Evolutionary conservation across 2,329 filamentous ascomycete species (phyloP).

Genomic region (Pseudocercospora crystallina): DNA sequence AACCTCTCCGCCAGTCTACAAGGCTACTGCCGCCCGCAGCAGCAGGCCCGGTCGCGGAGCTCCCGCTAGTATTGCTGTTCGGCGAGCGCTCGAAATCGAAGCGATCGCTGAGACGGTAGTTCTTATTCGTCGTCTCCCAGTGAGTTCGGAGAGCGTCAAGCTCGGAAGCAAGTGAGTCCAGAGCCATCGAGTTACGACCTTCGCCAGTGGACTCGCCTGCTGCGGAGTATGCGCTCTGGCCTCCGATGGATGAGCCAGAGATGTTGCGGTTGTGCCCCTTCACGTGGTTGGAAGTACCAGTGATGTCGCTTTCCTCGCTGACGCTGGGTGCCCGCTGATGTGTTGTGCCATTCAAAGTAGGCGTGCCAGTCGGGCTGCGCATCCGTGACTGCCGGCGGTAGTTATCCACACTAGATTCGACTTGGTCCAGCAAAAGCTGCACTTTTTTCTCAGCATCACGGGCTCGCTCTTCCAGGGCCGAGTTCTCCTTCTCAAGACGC

Average conservation of each 20-base stretch:
- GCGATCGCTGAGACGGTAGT: conserved; percentile 86
- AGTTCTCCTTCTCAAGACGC: conserved; percentile 79
- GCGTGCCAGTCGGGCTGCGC: conserved; percentile 28
- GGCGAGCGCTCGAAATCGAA: conserved; percentile 65
- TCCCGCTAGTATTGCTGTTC: conserved; percentile 6
- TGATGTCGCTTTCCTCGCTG: conserved; percentile 42
- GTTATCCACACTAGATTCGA: conserved; percentile 89
- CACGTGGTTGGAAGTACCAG: conserved; percentile 35
- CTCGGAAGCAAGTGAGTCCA: conserved; percentile 89
- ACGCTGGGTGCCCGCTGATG: conserved; percentile 49
- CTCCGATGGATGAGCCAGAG: conserved; percentile 55
- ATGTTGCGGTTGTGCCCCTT: conserved; percentile 55
- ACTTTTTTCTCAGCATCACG: conserved; percentile 91
- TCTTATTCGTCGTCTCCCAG: conserved; percentile 96
- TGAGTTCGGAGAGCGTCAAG: conserved; percentile 85
- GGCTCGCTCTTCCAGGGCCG: conserved; percentile 76
- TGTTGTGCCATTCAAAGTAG: conserved; percentile 30
- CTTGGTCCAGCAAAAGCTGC: conserved; percentile 86
- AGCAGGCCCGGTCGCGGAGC: not conserved
- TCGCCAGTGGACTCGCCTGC: conserved; percentile 16
- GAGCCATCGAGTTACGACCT: conserved; percentile 40
- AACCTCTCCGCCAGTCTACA: conserved; percentile 75
- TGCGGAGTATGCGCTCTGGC: conserved; percentile 53
- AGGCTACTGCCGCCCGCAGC: conserved; percentile 66
- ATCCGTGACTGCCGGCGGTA: conserved; percentile 74